Conservation (phyloP, 495 filamentous ascomycete species). For the Haplographium delicatum region DNA sequence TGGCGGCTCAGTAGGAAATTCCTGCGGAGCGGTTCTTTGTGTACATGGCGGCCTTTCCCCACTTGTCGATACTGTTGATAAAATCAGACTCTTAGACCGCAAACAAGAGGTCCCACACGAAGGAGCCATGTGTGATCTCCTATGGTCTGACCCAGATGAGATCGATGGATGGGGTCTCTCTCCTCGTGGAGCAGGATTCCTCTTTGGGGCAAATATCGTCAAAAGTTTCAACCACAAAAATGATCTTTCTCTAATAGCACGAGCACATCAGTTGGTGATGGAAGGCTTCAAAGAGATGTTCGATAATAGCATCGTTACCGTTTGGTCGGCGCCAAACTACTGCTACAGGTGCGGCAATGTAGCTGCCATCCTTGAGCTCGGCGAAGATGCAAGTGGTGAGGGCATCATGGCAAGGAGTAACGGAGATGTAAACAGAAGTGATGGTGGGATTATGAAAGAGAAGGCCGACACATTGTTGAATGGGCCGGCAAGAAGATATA, state of each 20-base stretch:
- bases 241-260: slow-evolving; percentile 83
- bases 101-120: slow-evolving; percentile 99
- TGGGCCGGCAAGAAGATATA: slow-evolving; percentile 85
- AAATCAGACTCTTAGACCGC: slow-evolving; percentile 89
- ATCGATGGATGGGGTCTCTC: slow-evolving; percentile 97
- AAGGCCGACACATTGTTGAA: slow-evolving; percentile 33
- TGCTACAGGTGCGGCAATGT: slow-evolving; percentile 98
- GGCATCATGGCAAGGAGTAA: slow-evolving; percentile 74
- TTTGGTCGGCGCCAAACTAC: slow-evolving; percentile 97
- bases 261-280: slow-evolving; percentile 97
- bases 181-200: slow-evolving; percentile 89
- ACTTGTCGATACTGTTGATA: slow-evolving; percentile 89
- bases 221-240: slow-evolving; percentile 93
- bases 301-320: slow-evolving; percentile 87
- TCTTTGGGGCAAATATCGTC: slow-evolving; percentile 95
- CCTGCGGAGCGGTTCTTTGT: slow-evolving; percentile 82
- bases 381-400: slow-evolving; percentile 69
- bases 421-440: slow-evolving; percentile 63
- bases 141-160: slow-evolving; percentile 98
- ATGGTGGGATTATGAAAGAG: slow-evolving; percentile 30
- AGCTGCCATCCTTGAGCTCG: slow-evolving; percentile 87
- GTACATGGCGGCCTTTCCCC: slow-evolving; percentile 93
- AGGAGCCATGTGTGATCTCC: slow-evolving; percentile 96
- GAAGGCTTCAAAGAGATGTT: slow-evolving; percentile 99
- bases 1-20: slow-evolving; percentile 56